phyloP scores from a whole-genome alignment of 176 grass and related monocot species.

The Tuctoria greenei region DNA sequence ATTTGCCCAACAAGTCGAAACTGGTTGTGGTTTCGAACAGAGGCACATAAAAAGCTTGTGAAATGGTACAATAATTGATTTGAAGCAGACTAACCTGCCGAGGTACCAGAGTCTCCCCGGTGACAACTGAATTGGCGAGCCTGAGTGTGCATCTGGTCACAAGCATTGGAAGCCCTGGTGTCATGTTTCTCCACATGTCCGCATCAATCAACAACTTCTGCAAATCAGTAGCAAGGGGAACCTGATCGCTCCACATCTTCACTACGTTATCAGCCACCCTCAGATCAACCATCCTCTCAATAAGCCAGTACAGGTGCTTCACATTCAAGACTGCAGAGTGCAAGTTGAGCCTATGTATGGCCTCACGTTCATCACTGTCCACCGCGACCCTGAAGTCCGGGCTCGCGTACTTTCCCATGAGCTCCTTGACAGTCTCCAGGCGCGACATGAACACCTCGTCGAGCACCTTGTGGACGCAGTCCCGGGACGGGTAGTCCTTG shows the following conservation, averaged over 20 bases:
- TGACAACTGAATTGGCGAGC: conserved; percentile 63
- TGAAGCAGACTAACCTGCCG: conserved; percentile 60
- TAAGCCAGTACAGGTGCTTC: conserved; percentile 76
- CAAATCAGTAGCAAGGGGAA: conserved; percentile 59
- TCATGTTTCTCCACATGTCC: conserved; percentile 82
- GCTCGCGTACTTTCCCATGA: conserved; percentile 88
- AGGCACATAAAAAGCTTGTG: neutral
- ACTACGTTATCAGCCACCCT: conserved; percentile 60
- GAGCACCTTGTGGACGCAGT: conserved; percentile 67
- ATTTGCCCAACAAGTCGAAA: neutral
- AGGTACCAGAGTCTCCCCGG: conserved; percentile 62
- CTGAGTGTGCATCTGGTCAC: conserved; percentile 66
- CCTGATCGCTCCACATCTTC: conserved; percentile 75
- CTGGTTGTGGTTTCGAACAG: neutral
- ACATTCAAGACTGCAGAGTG: conserved; percentile 65
- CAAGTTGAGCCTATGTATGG: conserved; percentile 74
- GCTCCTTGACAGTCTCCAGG: conserved; percentile 73
- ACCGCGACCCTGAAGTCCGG: conserved; percentile 64
- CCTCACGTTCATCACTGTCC: conserved; percentile 80
- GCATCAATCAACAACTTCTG: conserved; percentile 75
- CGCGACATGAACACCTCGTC: conserved; percentile 56
- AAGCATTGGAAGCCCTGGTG: conserved; percentile 70
- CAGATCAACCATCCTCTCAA: conserved; percentile 92
- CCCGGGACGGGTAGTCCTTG: conserved; percentile 59
- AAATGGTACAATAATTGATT: neutral